Evolutionary conservation across 371 early-diverging fungal species (phyloP).

Genomic region (Sporodiniella umbellata): DNA sequence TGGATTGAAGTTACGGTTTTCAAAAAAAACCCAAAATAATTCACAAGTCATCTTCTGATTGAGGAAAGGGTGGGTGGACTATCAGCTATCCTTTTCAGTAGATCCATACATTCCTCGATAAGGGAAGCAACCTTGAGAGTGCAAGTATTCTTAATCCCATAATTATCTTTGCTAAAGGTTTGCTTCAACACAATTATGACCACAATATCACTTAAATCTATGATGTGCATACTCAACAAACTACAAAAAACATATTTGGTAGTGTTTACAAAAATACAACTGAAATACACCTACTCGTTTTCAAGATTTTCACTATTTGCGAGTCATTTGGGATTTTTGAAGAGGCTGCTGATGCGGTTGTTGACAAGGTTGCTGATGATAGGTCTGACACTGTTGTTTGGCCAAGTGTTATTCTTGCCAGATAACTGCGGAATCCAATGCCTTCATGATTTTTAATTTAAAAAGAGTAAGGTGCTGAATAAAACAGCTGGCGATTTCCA

Average conservation of each 20-base stretch:
- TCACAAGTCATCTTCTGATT: slow-evolving; percentile 9
- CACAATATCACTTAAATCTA: slow-evolving; percentile 8
- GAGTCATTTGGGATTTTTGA: background rate
- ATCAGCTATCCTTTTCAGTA: slow-evolving; percentile 3
- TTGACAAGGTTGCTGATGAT: background rate
- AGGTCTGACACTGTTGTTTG: background rate
- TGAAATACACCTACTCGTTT: slow-evolving; percentile 8
- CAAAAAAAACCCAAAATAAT: slow-evolving; percentile 9
- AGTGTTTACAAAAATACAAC: slow-evolving; percentile 7
- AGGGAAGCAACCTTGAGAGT: slow-evolving; percentile 2
- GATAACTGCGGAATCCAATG: background rate
- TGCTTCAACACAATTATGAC: slow-evolving; percentile 1
- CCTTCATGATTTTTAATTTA: too few species aligned
- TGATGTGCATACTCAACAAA: slow-evolving; percentile 7
- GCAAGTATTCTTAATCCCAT: slow-evolving; percentile 7
- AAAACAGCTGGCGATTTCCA: too few species aligned
- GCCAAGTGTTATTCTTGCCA: background rate
- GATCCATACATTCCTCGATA: slow-evolving; percentile 4
- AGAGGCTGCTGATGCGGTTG: background rate
- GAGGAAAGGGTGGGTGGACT: slow-evolving; percentile 6
- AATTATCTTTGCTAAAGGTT: slow-evolving; percentile 6
- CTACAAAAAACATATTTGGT: slow-evolving; percentile 9
- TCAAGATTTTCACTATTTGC: slow-evolving; percentile 2
- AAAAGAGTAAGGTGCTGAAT: too few species aligned
- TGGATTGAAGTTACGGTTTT: slow-evolving; percentile 4